Evolutionary conservation across 495 filamentous ascomycete genomes (phyloP).

Genomic region (Neurospora tetraspora): DNA sequence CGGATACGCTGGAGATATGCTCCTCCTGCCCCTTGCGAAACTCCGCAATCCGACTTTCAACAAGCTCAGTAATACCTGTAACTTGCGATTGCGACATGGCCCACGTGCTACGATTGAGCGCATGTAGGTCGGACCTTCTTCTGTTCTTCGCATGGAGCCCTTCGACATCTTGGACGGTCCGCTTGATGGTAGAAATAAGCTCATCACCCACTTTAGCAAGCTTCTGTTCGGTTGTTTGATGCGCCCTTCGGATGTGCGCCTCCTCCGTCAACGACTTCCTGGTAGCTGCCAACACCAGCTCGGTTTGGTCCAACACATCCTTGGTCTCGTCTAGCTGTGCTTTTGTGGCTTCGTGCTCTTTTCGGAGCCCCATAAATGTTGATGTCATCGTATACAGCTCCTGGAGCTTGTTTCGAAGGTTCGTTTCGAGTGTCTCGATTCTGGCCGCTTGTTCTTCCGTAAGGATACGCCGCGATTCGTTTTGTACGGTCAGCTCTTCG

Average conservation of each 20-base stretch:
- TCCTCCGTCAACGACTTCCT: slow-evolving; percentile 71
- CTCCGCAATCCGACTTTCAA: slow-evolving; percentile 60
- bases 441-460: slow-evolving; percentile 86
- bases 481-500: slow-evolving; percentile 79
- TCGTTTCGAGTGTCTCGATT: slow-evolving; percentile 85
- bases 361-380: slow-evolving; percentile 74
- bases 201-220: slow-evolving; percentile 61
- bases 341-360: slow-evolving; percentile 71
- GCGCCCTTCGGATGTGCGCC: slow-evolving; percentile 65
- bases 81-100: slow-evolving; percentile 64
- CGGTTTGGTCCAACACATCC: slow-evolving; percentile 74
- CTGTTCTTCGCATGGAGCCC: slow-evolving; percentile 74
- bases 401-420: slow-evolving; percentile 81
- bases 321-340: slow-evolving; percentile 65
- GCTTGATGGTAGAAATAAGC: slow-evolving; percentile 62
- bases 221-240: slow-evolving; percentile 72
- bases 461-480: slow-evolving; percentile 83
- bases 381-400: slow-evolving; percentile 78
- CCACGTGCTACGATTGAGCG: slow-evolving; percentile 70
- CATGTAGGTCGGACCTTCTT: slow-evolving; percentile 74
- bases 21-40: slow-evolving; percentile 61
- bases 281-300: slow-evolving; percentile 66
- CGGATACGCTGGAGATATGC: slow-evolving; percentile 54
- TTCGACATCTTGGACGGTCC: slow-evolving; percentile 68
- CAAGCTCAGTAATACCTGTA: slow-evolving; percentile 56